Conservation (phyloP, 1,284 basidiomycete species). For the Porodaedalea pini region DNA sequence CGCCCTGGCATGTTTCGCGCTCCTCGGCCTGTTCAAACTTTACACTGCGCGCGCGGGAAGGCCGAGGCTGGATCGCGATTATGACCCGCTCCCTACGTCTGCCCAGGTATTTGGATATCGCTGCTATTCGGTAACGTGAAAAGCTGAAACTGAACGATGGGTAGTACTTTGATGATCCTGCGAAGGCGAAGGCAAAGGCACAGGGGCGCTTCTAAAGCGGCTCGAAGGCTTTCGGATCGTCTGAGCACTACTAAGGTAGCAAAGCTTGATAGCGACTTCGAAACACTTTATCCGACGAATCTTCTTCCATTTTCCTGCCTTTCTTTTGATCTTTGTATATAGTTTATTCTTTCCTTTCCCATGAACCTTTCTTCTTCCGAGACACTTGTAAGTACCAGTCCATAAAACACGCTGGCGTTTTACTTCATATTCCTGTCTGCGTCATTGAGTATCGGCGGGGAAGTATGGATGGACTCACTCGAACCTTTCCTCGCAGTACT, state of each 20-base stretch:
- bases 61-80: neutral
- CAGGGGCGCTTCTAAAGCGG: constrained; percentile 8
- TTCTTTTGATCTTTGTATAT: too few species aligned
- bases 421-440: too few species aligned
- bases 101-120: constrained; percentile 18
- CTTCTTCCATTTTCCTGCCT: neutral
- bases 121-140: neutral
- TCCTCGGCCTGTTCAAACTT: constrained; percentile 13
- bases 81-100: constrained; percentile 14
- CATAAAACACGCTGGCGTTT: constrained; percentile 11
- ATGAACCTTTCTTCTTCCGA: too few species aligned
- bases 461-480: too few species aligned
- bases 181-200: neutral
- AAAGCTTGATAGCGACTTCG: too few species aligned
- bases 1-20: neutral
- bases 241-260: too few species aligned
- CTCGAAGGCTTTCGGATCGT: neutral
- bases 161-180: constrained; percentile 13
- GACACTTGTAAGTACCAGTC: neutral
- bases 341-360: too few species aligned
- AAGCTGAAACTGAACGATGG: constrained; percentile 4
- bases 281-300: neutral
- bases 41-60: neutral
- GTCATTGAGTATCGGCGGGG: too few species aligned
- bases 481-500: too few species aligned